A percentile compares a stretch with the other conserved stretches of the same genome.
Conservation (phyloP, 106 monocot genomes). For the Acanthochlamys bracteata region DNA sequence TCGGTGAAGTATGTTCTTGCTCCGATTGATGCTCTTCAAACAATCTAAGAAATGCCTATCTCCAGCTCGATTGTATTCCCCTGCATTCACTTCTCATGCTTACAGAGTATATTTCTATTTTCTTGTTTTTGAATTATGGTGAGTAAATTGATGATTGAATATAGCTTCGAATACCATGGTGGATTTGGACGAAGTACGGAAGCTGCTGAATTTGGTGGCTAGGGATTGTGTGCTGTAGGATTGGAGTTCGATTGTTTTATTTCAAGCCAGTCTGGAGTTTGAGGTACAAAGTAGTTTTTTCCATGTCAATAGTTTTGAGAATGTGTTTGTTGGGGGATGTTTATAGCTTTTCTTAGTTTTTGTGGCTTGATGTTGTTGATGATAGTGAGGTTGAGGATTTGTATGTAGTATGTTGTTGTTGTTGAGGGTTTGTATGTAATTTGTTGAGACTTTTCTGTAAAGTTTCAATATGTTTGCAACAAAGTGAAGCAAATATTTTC, state of each 20-base stretch:
- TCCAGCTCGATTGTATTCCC: slow-evolving; percentile 19
- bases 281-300: slow-evolving; percentile 29
- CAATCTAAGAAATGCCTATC: slow-evolving; percentile 37
- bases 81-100: background rate
- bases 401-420: no score
- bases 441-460: no score
- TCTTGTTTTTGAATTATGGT: background rate
- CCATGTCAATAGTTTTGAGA: background rate
- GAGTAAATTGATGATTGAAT: background rate
- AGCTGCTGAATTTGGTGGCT: slow-evolving; percentile 30
- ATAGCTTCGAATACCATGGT: slow-evolving; percentile 13
- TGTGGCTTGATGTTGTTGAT: no score
- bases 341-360: background rate
- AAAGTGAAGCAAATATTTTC: no score
- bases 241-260: slow-evolving; percentile 42
- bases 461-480: no score
- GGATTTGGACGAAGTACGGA: slow-evolving; percentile 20
- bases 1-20: slow-evolving; percentile 50
- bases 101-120: background rate
- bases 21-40: slow-evolving; percentile 46
- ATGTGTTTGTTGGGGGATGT: background rate
- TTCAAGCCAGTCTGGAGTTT: slow-evolving; percentile 53
- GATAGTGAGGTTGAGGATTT: no score
- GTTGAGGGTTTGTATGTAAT: no score
- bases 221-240: slow-evolving; percentile 49